A percentile compares a stretch with the other conserved stretches of the same genome.
Evolutionary conservation across 495 filamentous ascomycete genomes (phyloP).

Genomic region (Podospora australis): DNA sequence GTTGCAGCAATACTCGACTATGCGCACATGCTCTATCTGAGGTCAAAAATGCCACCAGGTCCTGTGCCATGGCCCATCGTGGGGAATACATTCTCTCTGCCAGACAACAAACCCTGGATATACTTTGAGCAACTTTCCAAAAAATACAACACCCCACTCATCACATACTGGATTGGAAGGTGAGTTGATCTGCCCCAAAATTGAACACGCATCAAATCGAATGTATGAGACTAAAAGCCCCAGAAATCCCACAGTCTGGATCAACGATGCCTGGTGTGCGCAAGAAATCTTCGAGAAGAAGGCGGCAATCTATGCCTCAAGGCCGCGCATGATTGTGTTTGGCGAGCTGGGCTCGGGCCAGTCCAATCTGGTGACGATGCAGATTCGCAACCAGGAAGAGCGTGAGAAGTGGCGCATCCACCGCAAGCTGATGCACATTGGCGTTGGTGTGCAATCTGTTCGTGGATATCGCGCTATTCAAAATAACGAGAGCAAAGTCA

Average conservation of each 20-base stretch:
- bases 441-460: slow-evolving; percentile 54
- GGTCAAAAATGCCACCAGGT: slow-evolving; percentile 51
- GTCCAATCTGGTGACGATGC: slow-evolving; percentile 53
- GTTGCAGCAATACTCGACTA: slow-evolving; percentile 40
- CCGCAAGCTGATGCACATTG: slow-evolving; percentile 56
- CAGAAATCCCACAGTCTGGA: slow-evolving; percentile 58
- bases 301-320: slow-evolving; percentile 49
- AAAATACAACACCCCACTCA: slow-evolving; percentile 44
- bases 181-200: slow-evolving; percentile 11
- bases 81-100: slow-evolving; percentile 54
- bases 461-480: slow-evolving; percentile 53
- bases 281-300: slow-evolving; percentile 51
- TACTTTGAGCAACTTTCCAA: slow-evolving; percentile 57
- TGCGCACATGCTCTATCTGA: slow-evolving; percentile 42
- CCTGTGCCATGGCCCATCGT: slow-evolving; percentile 44
- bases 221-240: not conserved
- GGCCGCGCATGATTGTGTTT: slow-evolving; percentile 50
- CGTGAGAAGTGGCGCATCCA: slow-evolving; percentile 56
- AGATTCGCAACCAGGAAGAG: slow-evolving; percentile 38
- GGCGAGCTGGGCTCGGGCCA: slow-evolving; percentile 56
- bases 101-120: slow-evolving; percentile 57
- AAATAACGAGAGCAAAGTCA: slow-evolving; percentile 50
- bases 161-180: slow-evolving; percentile 60
- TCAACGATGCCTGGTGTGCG: slow-evolving; percentile 57
- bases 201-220: not conserved